Base-by-base conservation (phyloP, 345 rosid species). In the Euclidium syriacum region DNA sequence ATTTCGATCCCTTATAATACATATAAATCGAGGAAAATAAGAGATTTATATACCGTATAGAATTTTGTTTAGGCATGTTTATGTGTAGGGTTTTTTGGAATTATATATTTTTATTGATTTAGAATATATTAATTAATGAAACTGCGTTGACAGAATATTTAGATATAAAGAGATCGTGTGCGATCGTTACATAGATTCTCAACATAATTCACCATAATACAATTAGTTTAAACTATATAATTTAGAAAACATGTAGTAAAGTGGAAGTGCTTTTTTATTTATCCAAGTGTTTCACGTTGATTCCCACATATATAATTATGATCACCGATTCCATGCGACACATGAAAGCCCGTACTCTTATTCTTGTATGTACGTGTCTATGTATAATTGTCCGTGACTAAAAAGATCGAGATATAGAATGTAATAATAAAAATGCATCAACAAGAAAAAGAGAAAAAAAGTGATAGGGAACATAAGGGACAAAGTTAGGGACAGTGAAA, bases 271-370 rank as follows among this genome's bases (percentile, higher is more conserved):
- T 41, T 58, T 58, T 47, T 56, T 36, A n/a, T 62, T 46, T 20
- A 15, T 53, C 63, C 68, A 70, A 70, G 75, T 70, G 64, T 63
- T 63, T 63, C 64, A 71, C 75, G 64, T 55, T 64, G 65, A 64
- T 71, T 40, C 64, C 44, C 46, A 47, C 52, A 55, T 40, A 64
- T 32, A 43, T 53, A 44, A 46, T 53, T 54, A 62, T n/a, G n/a
- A n/a, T 54, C 69, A 70, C 57, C 36, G 41, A 46, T 46, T 38
- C n/a, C 62, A 70, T 62, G 74, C 68, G 64, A 62, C 69, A 70
- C 52, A 62, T 70, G 58, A 68, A 60, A 34, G 33, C 32, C 41
- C 62, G 48, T 64, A 71, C 48, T 57, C 56, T 49, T 48, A 54
- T 39, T 30, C 38, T 11, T 49, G 51, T 30, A 52, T 55, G 26